phyloP scores from a whole-genome alignment of 2,329 filamentous ascomycete species.

The Diaporthe capsici region DNA sequence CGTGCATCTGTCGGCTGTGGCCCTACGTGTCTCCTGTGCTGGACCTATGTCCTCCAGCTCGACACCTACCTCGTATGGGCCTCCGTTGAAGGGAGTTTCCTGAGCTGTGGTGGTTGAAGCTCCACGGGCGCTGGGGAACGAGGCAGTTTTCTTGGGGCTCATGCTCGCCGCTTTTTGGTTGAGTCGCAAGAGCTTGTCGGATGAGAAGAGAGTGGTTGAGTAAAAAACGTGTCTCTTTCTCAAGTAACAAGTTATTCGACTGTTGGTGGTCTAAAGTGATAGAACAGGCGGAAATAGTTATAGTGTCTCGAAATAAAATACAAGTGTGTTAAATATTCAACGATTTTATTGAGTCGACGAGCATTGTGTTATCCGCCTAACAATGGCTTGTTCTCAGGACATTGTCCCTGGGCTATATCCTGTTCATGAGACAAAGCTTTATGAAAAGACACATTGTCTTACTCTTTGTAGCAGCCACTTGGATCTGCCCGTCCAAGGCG shows the following conservation, averaged over 20 bases:
- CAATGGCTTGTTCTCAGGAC: neutral
- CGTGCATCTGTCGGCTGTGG: neutral
- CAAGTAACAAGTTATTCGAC: neutral
- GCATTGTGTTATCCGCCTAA: neutral
- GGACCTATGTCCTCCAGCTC: neutral
- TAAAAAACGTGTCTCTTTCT: neutral
- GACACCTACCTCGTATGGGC: neutral
- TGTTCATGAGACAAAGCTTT: too few species aligned
- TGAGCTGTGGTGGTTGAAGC: neutral
- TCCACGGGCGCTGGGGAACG: neutral
- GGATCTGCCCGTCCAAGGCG: neutral
- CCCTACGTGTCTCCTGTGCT: neutral
- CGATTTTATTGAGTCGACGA: neutral
- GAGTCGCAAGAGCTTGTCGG: neutral
- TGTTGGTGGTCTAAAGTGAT: neutral
- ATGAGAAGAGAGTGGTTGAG: neutral
- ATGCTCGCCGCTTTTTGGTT: neutral
- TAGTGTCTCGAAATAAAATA: too few species aligned
- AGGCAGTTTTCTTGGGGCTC: neutral
- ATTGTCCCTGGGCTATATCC: neutral
- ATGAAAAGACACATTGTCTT: too few species aligned
- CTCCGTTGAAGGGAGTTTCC: neutral
- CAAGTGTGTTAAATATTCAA: neutral
- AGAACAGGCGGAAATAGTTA: too few species aligned
- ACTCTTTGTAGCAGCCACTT: neutral